These are phyloP conservation scores for Digitaria exilis DNA, from an alignment of 202 grass and related monocot genomes.

Conservation along the genomic window DNA sequence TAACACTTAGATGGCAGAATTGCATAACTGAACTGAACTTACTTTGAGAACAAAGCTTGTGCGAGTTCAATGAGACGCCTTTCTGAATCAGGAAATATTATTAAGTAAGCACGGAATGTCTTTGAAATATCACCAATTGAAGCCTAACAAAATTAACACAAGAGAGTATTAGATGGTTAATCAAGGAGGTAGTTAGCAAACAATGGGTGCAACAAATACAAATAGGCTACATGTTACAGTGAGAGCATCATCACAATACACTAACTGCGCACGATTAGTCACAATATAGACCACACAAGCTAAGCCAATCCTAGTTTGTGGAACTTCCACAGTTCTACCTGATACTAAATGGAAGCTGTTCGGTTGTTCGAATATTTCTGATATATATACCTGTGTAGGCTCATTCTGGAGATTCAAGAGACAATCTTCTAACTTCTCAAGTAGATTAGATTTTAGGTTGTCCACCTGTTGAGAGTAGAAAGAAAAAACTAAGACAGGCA, in stretches of 20 bases:
- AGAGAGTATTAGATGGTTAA: conserved; percentile 28
- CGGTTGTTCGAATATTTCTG: conserved; percentile 32
- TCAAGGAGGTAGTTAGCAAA: conserved; percentile 21
- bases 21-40: conserved; percentile 47
- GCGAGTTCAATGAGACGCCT: conserved; percentile 88
- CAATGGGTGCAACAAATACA: not conserved
- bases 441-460: conserved; percentile 87
- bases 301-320: conserved; percentile 3
- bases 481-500: conserved; percentile 33
- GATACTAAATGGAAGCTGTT: conserved; percentile 30
- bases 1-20: conserved; percentile 13
- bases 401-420: conserved; percentile 83
- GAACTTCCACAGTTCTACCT: conserved; percentile 25
- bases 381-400: conserved; percentile 60
- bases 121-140: conserved; percentile 91
- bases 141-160: conserved; percentile 52
- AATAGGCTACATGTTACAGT: conserved; percentile 19
- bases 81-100: conserved; percentile 99
- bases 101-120: conserved; percentile 91
- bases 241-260: conserved; percentile 1
- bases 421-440: conserved; percentile 92
- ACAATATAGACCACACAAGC: conserved; percentile 24
- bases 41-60: conserved; percentile 91
- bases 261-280: not conserved
- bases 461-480: conserved; percentile 67